Base-by-base conservation (phyloP, 1,284 basidiomycete species). In the Schizophyllum amplum region DNA sequence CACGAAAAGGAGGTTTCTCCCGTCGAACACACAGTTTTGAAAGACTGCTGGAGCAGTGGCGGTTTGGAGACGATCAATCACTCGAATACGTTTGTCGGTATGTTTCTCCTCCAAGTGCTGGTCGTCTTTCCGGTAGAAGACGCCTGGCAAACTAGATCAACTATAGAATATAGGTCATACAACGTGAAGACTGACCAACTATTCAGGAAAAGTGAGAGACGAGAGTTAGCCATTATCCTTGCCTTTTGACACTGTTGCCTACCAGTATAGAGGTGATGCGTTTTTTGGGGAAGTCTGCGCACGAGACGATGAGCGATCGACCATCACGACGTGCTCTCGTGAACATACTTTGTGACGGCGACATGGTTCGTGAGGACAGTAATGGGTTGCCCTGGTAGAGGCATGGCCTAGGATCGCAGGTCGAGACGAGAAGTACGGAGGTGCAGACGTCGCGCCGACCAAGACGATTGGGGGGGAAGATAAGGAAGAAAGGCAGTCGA, bases 211-310 rank as follows among this genome's bases (percentile, higher is more conserved):
- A 47, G 11, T 24, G n/a, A 21, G 7, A 2, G 26, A 5, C 48
- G 56, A 46, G 50, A 61, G 42, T 54, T 22, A 58, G 57, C n/a
- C 24, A 51, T 48, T 52, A 11, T 17, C 25, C 11, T 20, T 52
- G 13, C n/a, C 33, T 22, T 23, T 49, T 15, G 17, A 24, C 17
- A 20, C n/a, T n/a, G 54, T 21, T 26, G 58, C 70, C 62, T 57
- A 76, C 74, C 67, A 49, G 77, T 72, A 47, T 77, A 75, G 26
- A 75, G 75, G 48, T 63, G 64, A 7, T 73, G 73, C 5, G 63
- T 67, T 9, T 52, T 55, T 0, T 54, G 61, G 0, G 74, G 72
- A 9, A 74, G 62, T 0, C 66, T 67, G 0, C 60, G 0, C 20
- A 22, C 71, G 63, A 1, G 68, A 63, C 0, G 61, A 5, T 2